Evolutionary conservation across 306 rosid genomes (phyloP).

Genomic region (Mimosa bimucronata): DNA sequence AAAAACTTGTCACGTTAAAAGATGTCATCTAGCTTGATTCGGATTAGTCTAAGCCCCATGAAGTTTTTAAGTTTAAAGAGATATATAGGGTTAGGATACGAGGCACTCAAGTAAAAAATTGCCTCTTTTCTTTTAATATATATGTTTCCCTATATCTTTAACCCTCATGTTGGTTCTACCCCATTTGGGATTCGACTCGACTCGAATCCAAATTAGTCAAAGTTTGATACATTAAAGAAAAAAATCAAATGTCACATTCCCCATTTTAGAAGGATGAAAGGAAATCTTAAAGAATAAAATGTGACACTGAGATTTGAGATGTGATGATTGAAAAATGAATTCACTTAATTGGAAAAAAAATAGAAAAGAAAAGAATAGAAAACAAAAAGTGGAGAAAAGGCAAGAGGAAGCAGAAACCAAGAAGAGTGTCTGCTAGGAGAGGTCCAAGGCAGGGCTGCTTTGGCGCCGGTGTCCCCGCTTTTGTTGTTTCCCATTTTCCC

Average conservation of each 20-base stretch:
- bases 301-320: background rate
- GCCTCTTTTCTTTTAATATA: no score
- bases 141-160: no score
- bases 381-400: background rate
- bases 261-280: background rate
- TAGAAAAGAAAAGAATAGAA: background rate
- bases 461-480: conserved; percentile 98
- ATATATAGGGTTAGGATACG: no score
- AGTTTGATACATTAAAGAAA: no score
- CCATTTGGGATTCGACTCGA: no score
- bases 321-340: background rate
- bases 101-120: no score
- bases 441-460: conserved; percentile 87
- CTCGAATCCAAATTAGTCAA: no score
- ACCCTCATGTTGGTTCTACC: no score
- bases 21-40: no score
- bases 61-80: no score
- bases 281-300: background rate
- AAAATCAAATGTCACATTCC: background rate
- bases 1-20: no score
- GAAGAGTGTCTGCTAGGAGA: conserved; percentile 78
- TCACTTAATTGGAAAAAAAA: background rate
- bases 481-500: conserved; percentile 41
- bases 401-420: conserved; percentile 65
- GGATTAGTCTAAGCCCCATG: no score